phyloP scores from a whole-genome alignment of 2,329 filamentous ascomycete genomes.

The Trichoderma gracile region DNA sequence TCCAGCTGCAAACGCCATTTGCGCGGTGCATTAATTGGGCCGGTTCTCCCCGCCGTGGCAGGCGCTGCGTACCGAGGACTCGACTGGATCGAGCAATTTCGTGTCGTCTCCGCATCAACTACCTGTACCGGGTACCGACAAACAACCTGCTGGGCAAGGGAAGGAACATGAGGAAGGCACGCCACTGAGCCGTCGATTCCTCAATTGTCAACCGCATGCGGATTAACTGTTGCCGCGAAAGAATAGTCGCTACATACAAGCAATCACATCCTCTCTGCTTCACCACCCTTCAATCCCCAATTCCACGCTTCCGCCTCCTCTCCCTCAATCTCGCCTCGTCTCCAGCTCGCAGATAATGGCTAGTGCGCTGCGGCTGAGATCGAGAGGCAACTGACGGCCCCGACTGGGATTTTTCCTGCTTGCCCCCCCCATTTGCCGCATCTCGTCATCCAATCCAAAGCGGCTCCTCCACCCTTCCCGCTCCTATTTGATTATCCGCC shows the following conservation, averaged over 20 bases:
- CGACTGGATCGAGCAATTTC: neutral
- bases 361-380: constrained; percentile 24
- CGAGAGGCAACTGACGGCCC: neutral
- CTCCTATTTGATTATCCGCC: constrained; percentile 14
- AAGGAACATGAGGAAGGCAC: no score
- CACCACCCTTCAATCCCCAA: neutral
- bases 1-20: neutral
- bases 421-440: constrained; percentile 5
- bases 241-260: no score
- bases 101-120: neutral
- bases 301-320: neutral
- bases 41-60: neutral
- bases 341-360: neutral
- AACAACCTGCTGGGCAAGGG: no score
- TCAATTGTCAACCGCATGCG: neutral
- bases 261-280: neutral
- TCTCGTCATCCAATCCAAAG: constrained; percentile 5
- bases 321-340: constrained; percentile 2
- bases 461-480: constrained; percentile 17
- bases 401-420: neutral
- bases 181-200: no score
- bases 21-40: constrained; percentile 3
- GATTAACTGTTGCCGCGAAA: constrained; percentile 14
- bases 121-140: neutral
- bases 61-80: neutral